These are phyloP conservation scores for Euptelea pleiosperma DNA, from an alignment of 164 flowering plant genomes.

Conservation along the genomic window DNA sequence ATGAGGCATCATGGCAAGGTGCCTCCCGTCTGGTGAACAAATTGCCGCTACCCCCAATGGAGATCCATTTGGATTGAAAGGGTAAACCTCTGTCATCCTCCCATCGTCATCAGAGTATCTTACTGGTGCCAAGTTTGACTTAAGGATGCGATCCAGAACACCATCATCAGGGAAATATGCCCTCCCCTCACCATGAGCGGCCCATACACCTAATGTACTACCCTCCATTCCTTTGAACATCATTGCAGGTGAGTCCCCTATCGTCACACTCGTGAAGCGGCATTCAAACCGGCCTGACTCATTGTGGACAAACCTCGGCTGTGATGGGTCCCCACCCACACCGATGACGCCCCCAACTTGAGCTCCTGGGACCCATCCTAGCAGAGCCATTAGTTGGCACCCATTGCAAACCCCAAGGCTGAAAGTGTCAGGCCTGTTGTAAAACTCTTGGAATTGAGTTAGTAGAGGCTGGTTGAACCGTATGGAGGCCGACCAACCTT, in stretches of 20 bases:
- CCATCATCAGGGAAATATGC: slow-evolving; percentile 85
- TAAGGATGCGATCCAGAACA: slow-evolving; percentile 43
- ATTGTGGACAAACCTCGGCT: slow-evolving; percentile 89
- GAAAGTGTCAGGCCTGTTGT: too few species aligned
- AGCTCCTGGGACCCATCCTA: slow-evolving; percentile 95
- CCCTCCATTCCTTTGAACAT: slow-evolving; percentile 95
- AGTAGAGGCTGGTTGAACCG: slow-evolving; percentile 74
- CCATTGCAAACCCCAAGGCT: slow-evolving; percentile 96
- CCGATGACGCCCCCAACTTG: slow-evolving; percentile 76
- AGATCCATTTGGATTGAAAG: slow-evolving; percentile 90
- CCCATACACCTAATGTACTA: slow-evolving; percentile 91
- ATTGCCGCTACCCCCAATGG: slow-evolving; percentile 85
- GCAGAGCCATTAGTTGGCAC: slow-evolving; percentile 93
- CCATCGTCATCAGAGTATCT: slow-evolving; percentile 90
- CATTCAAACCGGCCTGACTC: slow-evolving; percentile 92
- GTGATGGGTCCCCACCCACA: slow-evolving; percentile 71
- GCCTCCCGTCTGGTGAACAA: slow-evolving; percentile 93
- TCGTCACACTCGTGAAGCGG: slow-evolving; percentile 79
- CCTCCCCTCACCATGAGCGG: slow-evolving; percentile 97
- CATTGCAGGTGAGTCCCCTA: slow-evolving; percentile 75
- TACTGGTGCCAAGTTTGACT: slow-evolving; percentile 67
- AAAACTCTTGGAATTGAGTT: slow-evolving; percentile 61
- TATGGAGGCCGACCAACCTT: slow-evolving; percentile 95
- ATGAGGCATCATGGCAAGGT: slow-evolving; percentile 99
- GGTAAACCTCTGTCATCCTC: slow-evolving; percentile 65